Evolutionary conservation across 2,329 filamentous ascomycete species (phyloP), one percentile per base, ranked within the genome.

Genomic region (Xylaria sp.): DNA sequence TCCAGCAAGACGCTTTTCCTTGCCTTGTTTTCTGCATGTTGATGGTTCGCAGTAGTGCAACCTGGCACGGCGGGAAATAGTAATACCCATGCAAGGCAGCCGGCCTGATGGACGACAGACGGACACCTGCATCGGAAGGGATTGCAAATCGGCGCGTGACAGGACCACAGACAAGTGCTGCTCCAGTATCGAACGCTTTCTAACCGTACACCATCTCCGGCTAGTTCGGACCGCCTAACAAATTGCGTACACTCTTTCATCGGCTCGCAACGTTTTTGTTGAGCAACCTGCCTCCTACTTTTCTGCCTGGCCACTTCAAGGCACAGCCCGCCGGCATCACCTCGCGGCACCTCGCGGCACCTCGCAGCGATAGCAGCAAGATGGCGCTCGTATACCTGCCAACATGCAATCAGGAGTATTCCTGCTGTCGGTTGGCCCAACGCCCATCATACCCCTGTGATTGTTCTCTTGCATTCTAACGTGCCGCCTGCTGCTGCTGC

Each of bases 211-310:
- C 55, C 35, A 55, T 46, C 18, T 46, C 53, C 51, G 55, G 53
- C 48, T 54, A 13, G 47, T n/a, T 58, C 54, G 23, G 54, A 52
- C 47, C 46, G 50, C 46, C 16, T 16, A 48, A 23, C 42, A 47
- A 48, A 35, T 61, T 58, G 44, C 18, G 42, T 52, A 53, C 23
- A 30, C 23, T 30, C 23, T 30, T 30, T 42, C 42, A 37, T 35
- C 54, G 11, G 9, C 49, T 51, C 49, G 34, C 49, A 35, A 54
- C 54, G 57, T 62, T 60, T 62, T 60, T 60, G 62, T 55, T 59
- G 16, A 18, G 42, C 52, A 18, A 47, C 42, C 42, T 13, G 8
- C 11, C 37, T 13, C 37, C 8, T 42, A 39, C 42, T n/a, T 13
- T 42, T 42, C 37, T 13, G 9, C 8, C 11, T 42, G 37, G 9